Base-by-base conservation (phyloP, 164 flowering plant genomes). In the Sextonia rubra region DNA sequence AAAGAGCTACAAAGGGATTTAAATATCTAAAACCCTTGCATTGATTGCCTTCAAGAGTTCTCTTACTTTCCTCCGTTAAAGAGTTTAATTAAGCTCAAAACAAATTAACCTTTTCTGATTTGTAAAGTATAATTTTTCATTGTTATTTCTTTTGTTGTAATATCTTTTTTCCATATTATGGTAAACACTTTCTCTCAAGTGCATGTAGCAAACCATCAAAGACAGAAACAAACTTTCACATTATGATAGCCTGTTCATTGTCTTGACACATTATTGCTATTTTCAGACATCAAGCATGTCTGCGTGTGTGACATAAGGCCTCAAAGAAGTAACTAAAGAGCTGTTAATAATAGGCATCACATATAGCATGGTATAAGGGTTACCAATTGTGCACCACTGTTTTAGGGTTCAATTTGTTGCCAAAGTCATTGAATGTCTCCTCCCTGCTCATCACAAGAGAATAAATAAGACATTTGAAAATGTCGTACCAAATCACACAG, bases 301-400 rank as follows among this genome's bases (percentile, higher is more conserved):
- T 24, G n/a, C 37, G 18, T 29, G n/a, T 20, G 27, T 24, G 24
- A 22, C 25, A 61, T 12, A 6, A n/a, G 6, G 27, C 3, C 24
- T 61, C 12, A 52, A 52, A 52, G 58, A 52, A 17, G 20, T 18
- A 52, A 7, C 49, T 12, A 62, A 64, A 64, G 20, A 27, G 22
- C 65, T 23, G 25, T 0, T 14, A 26, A 25, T 15, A 64, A 64
- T 15, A 64, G 67, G 29, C 27, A 61, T 29, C 44, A 25, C 67
- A 29, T 66, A 32, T 14, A n/a, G 26, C 63, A 26, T 69, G 37
- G 62, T 27, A 22, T 37, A 30, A 37, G 4, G 22, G 60, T 52
- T 83, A 92, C 96, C 97, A 92, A 81, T 92, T 92, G 73, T 92
- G 97, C 64, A 92, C 91, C 74, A 92, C 86, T 32, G 96, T 93